phyloP scores from a whole-genome alignment of 176 grass and related monocot genomes.

The Carex littledalei region DNA sequence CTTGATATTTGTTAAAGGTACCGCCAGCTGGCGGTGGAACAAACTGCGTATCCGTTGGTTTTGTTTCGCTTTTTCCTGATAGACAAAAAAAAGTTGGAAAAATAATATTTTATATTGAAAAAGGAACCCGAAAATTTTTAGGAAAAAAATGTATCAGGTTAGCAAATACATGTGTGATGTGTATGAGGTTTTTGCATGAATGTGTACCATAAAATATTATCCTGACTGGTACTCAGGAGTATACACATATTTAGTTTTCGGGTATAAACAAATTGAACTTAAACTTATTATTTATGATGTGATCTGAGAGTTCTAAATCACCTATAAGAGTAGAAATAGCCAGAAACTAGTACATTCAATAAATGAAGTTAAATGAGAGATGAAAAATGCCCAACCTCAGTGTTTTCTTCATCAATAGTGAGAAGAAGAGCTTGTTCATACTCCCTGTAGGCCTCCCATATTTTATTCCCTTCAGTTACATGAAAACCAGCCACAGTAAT shows the following conservation, averaged over 20 bases:
- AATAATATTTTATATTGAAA: neutral
- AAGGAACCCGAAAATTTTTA: neutral
- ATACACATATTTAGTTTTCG: neutral
- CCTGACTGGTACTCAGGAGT: neutral
- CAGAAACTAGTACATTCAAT: neutral
- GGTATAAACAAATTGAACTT: too few species aligned
- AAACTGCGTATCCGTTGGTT: conserved; percentile 51
- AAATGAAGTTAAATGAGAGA: neutral
- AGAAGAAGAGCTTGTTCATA: conserved; percentile 84
- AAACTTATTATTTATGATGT: neutral
- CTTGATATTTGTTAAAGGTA: conserved; percentile 70
- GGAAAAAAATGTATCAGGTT: neutral
- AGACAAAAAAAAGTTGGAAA: conserved; percentile 1
- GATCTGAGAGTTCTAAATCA: neutral
- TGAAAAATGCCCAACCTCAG: conserved; percentile 27
- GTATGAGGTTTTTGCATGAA: neutral
- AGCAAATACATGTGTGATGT: neutral
- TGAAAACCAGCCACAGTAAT: conserved; percentile 70
- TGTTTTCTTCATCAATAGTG: conserved; percentile 46
- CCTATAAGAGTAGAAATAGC: neutral
- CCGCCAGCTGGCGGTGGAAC: conserved; percentile 84
- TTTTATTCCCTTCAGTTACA: conserved; percentile 61
- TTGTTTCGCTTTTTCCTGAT: conserved; percentile 70
- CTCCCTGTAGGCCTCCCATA: conserved; percentile 90
- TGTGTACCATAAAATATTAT: neutral